A percentile compares a stretch with the other conserved stretches of the same genome.
phyloP scores from a whole-genome alignment of 2,329 filamentous ascomycete genomes.

The Ophiocordyceps robertsii region DNA sequence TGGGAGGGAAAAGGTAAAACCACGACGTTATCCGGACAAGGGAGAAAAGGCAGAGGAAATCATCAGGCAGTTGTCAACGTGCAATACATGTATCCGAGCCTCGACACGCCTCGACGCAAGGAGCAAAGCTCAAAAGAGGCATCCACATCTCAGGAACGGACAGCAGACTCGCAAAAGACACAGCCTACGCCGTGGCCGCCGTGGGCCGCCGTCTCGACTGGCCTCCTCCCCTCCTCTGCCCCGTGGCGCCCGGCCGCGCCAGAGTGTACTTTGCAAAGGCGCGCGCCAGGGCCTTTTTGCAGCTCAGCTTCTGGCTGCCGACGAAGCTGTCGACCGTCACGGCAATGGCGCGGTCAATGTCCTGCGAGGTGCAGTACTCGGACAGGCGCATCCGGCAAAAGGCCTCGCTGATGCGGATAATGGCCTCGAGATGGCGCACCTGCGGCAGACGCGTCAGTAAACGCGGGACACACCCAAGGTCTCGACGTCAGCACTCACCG shows the following conservation, averaged over 20 bases:
- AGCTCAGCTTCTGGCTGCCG: constrained; percentile 90
- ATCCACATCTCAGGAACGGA: neutral
- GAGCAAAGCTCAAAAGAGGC: no score
- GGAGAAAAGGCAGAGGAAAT: no score
- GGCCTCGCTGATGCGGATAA: constrained; percentile 85
- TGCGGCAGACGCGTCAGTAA: constrained; percentile 18
- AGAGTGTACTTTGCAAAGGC: constrained; percentile 92
- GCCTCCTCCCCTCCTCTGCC: neutral
- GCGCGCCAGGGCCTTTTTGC: constrained; percentile 87
- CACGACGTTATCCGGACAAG: no score
- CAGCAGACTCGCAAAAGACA: neutral
- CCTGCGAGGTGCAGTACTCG: constrained; percentile 78
- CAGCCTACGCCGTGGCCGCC: constrained; percentile 13
- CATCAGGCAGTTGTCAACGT: no score
- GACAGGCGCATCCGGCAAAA: constrained; percentile 98
- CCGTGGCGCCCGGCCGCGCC: constrained; percentile 27
- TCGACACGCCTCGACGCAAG: no score
- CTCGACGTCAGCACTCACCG: constrained; percentile 46
- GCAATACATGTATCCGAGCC: no score
- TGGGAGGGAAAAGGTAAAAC: no score
- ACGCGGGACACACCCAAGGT: neutral
- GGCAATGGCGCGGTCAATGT: constrained; percentile 94
- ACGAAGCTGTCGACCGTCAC: constrained; percentile 96
- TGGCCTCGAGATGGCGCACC: constrained; percentile 95
- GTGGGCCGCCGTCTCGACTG: constrained; percentile 14